Conservation (phyloP, 2,329 filamentous ascomycete species). For the Bretziella fagacearum region DNA sequence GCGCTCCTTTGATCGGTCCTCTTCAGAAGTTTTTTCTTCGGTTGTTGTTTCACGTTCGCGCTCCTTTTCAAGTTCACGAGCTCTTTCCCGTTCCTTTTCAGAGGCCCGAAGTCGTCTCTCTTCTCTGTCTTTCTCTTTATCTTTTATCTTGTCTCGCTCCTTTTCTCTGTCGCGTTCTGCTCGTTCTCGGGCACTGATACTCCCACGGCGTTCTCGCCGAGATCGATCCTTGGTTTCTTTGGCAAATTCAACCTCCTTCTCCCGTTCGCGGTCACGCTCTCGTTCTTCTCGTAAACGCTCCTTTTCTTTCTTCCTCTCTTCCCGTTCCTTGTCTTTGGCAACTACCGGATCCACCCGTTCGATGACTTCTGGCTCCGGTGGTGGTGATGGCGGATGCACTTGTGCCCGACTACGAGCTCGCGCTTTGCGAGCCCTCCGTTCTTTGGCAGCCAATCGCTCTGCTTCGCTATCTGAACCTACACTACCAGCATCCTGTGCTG, state of each 20-base stretch:
- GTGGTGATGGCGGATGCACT: constrained; percentile 10
- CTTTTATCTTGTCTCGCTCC: constrained; percentile 12
- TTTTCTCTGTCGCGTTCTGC: constrained; percentile 13
- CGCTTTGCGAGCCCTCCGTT: constrained; percentile 11
- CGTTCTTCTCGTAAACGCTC: constrained; percentile 10
- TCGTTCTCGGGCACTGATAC: constrained; percentile 10
- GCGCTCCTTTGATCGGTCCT: constrained; percentile 11
- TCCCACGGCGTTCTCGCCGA: constrained; percentile 13
- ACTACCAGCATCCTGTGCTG: neutral
- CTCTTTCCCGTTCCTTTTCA: constrained; percentile 4
- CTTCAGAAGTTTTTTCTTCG: constrained; percentile 6
- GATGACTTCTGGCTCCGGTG: constrained; percentile 8
- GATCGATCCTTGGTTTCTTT: constrained; percentile 12
- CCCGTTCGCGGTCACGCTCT: constrained; percentile 11
- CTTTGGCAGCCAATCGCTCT: constrained; percentile 11
- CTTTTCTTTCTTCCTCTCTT: constrained; percentile 16
- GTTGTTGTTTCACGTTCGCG: constrained; percentile 6
- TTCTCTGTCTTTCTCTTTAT: constrained; percentile 7
- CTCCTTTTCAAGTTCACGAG: constrained; percentile 3
- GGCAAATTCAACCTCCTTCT: constrained; percentile 15
- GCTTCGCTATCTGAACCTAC: constrained; percentile 4
- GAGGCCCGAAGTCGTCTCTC: neutral
- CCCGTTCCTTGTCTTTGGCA: constrained; percentile 7
- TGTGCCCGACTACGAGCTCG: constrained; percentile 11
- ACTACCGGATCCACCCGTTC: constrained; percentile 4